Base-by-base conservation (phyloP, 352 stramenopile species). In the Lagenidium sp. region DNA sequence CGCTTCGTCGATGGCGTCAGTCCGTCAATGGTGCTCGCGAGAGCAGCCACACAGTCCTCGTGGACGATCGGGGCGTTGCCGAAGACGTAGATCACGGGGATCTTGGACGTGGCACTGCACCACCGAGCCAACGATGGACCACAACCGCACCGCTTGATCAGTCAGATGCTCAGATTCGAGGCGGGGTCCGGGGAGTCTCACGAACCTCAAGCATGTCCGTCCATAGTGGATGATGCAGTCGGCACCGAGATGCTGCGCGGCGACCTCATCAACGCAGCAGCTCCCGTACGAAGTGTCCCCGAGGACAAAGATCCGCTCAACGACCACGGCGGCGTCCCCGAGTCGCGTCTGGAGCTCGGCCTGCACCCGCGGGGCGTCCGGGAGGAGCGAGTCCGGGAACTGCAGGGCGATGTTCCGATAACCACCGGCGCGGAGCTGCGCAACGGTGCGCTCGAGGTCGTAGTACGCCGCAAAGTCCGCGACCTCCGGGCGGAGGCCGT, bases 221-320 rank as follows among this genome's bases (percentile, higher is more conserved):
- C 95, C 95, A 68, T 96, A 98, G 61, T 98, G 94, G 29, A 98
- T 71, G 41, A 98, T 74, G 49, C 93, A 82, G 69, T 98, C 82
- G 0, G 94, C 93, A 23, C 84, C 54, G 25, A 98, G 70, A 65
- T 98, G 95, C 50, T 95, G 76, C 30, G 93, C 92, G 11, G 87
- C 86, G 21, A 98, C 87, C 61, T 97, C 88, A 63, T 98, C 95
- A 28, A 97, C 91, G 59, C 94, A 98, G 69, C 94, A 98, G 44
- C 83, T 95, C 31, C 84, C 91, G 53, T 97, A 97, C 19, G 92
- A 97, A 7, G 95, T 98, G 59, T 98, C 95, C 18, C 95, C 95
- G 12, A 98, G 60, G 21, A 97, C 75, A 50, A 98, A 98, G 18
- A 98, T 69, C 26, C 76, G 76, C 41, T 85, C 60, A 7, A 91